Conservation (phyloP, 148 eudicot genomes). For the Spergularia bocconei region DNA sequence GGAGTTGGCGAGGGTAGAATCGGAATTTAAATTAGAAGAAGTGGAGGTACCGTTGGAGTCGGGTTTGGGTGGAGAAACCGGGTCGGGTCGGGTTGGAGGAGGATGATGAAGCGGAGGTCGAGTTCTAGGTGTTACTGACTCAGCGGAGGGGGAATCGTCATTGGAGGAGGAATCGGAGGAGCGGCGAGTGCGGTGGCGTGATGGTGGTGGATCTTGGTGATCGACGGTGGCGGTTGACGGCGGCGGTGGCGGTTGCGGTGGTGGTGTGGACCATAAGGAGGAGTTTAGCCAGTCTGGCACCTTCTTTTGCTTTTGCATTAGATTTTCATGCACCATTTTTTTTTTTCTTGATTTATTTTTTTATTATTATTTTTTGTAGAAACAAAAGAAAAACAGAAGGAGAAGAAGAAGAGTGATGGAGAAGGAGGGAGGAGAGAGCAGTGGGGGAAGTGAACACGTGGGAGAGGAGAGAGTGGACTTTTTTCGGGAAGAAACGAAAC, state of each 20-base stretch:
- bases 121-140: constrained; percentile 31
- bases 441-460: constrained; percentile 7
- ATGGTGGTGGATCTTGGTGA: constrained; percentile 3
- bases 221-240: background rate
- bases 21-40: constrained; percentile 3
- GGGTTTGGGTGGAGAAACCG: constrained; percentile 19
- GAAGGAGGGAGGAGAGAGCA: background rate
- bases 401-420: background rate
- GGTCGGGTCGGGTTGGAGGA: constrained; percentile 31
- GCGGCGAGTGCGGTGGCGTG: constrained; percentile 10
- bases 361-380: background rate
- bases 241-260: constrained; percentile 25
- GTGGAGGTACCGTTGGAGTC: constrained; percentile 38
- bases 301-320: constrained; percentile 22
- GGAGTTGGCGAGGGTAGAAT: constrained; percentile 5
- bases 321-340: constrained; percentile 48
- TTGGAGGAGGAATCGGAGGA: constrained; percentile 21
- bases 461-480: background rate
- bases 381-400: background rate
- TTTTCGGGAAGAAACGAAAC: too few relatives aligned
- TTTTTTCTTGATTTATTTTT: constrained; percentile 6
- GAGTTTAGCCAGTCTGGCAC: constrained; percentile 96
- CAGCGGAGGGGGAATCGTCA: constrained; percentile 19
- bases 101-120: constrained; percentile 30
- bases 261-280: constrained; percentile 75